Evolutionary conservation across 176 grass and related monocot species (phyloP).

Genomic region (Oryza meyeriana): DNA sequence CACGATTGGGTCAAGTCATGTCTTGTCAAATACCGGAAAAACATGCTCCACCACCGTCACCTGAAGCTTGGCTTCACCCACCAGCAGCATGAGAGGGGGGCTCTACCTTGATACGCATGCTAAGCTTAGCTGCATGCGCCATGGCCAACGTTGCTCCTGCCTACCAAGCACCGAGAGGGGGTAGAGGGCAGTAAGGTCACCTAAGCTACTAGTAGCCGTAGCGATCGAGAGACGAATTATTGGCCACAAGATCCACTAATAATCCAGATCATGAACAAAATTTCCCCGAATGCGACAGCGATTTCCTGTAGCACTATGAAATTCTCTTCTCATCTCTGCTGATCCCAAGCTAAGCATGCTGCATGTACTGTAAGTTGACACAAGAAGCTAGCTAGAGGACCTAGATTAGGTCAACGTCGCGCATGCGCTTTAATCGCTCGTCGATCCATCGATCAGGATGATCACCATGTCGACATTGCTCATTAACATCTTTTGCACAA

Average conservation of each 20-base stretch:
- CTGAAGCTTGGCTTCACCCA: neutral
- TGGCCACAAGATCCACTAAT: neutral
- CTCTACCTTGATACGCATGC: neutral
- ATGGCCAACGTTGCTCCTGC: neutral
- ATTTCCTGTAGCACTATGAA: neutral
- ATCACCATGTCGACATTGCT: constrained; percentile 29
- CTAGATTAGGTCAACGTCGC: constrained; percentile 28
- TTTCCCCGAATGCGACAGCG: neutral
- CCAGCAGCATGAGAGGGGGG: neutral
- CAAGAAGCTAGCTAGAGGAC: neutral
- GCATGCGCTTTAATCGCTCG: neutral
- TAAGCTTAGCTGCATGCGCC: neutral
- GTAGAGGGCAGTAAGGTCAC: neutral
- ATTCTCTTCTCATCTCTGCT: neutral
- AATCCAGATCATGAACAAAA: neutral
- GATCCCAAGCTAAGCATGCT: neutral
- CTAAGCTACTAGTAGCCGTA: neutral
- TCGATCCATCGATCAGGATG: neutral
- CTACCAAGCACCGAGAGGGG: neutral
- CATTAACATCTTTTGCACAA: neutral
- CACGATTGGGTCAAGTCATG: neutral
- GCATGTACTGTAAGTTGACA: neutral
- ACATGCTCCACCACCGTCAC: neutral
- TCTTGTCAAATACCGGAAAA: neutral
- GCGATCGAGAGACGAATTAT: neutral